Percentiles rank a stretch among this genome's conserved stretches.
Evolutionary conservation across 371 early-diverging fungal species (phyloP).

Genomic region (Mortierella sp.): DNA sequence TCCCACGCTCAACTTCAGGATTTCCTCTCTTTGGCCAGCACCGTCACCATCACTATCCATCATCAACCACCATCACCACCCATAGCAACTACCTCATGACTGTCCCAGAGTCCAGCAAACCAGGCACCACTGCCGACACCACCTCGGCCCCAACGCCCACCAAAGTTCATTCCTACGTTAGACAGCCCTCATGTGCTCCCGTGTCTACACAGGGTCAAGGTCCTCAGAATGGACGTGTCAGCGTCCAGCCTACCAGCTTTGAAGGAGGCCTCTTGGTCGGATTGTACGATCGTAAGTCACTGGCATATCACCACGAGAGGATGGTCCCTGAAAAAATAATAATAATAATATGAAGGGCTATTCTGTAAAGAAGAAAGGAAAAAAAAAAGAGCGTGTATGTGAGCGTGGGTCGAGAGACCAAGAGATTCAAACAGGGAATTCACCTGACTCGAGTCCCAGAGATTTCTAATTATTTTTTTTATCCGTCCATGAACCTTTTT

Average conservation of each 20-base stretch:
- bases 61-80: neutral
- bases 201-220: conserved; percentile 28
- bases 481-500: neutral
- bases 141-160: conserved; percentile 21
- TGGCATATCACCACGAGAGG: too few relatives aligned
- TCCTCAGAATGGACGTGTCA: conserved; percentile 42
- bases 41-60: neutral
- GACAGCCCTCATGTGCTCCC: conserved; percentile 29
- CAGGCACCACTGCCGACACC: conserved; percentile 21
- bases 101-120: conserved; percentile 27
- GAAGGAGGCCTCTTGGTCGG: conserved; percentile 49
- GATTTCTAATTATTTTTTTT: neutral
- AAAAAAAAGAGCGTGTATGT: too few relatives aligned
- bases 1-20: neutral
- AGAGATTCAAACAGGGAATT: too few relatives aligned
- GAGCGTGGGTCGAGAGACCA: too few relatives aligned
- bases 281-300: conserved; percentile 48
- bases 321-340: too few relatives aligned
- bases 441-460: too few relatives aligned
- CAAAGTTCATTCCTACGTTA: conserved; percentile 41
- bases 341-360: too few relatives aligned
- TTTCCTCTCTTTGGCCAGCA: neutral
- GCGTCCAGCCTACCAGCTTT: conserved; percentile 44
- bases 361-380: too few relatives aligned
- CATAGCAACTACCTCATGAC: conserved; percentile 13